Base-by-base conservation (phyloP, 2,329 filamentous ascomycete genomes). In the Curvularia hawaiiensis region DNA sequence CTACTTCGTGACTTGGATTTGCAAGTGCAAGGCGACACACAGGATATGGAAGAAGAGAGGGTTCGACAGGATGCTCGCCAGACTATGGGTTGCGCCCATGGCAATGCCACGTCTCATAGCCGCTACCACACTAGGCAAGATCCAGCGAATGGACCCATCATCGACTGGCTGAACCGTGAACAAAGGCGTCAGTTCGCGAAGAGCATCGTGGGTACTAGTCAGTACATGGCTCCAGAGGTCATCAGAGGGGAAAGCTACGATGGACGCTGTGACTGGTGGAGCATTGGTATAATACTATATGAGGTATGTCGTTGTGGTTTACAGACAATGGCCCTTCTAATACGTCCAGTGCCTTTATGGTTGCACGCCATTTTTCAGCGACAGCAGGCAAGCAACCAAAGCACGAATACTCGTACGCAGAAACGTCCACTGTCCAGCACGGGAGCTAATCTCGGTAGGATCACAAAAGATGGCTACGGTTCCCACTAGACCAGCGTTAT, bases 201-300 rank as follows among this genome's bases (percentile, higher is more conserved):
- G 65, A 97, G 92, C 45, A 88, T 97, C 1, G 94, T 98, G 11
- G 94, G 94, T 2, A 98, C 95, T 2, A 97, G 92, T 73, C 94
- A 97, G 73, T 98, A 98, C 79, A 98, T 97, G 95, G 94, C 95
- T 0, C 94, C 94, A 2, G 95, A 98, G 79, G 91, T 98, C 18
- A 88, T 97, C 56, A 82, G 85, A 63, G 91, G 93, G 28, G 85
- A 92, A 48, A 79, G 84, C 38, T 98, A 98, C 75, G 95, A 98
- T 77, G 94, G 91, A 30, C 85, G 94, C 70, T 98, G 94, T 77
- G 94, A 98, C 77, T 98, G 85, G 92, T 98, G 91, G 94, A 97
- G 93, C 77, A 86, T 98, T 66, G 94, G 92, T 52, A 88, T 98
- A 71, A 97, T 98, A 71, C 78, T 98, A 55, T 98, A 91, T 70